Conservation (phyloP, 371 early-diverging fungal genomes). For the Mortierella sp. region DNA sequence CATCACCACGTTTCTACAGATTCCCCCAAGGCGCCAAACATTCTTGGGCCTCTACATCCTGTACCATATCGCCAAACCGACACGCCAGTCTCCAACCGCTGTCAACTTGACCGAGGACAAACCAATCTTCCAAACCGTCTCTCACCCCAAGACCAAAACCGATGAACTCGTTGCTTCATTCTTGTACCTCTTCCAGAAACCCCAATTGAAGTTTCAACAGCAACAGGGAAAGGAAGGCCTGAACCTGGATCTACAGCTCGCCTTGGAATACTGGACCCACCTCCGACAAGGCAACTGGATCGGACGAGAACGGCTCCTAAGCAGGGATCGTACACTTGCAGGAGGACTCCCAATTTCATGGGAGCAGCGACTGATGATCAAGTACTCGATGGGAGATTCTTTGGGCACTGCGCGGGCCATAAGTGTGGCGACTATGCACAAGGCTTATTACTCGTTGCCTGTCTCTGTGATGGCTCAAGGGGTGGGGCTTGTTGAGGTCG, state of each 20-base stretch:
- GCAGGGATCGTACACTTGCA: not conserved
- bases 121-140: constrained; percentile 12
- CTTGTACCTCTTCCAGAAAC: constrained; percentile 24
- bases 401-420: constrained; percentile 19
- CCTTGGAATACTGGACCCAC: constrained; percentile 38
- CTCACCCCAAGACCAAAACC: constrained; percentile 32
- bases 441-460: constrained; percentile 50
- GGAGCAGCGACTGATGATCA: constrained; percentile 42
- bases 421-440: constrained; percentile 44
- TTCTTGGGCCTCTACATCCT: constrained; percentile 48
- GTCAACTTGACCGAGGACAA: not conserved
- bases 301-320: constrained; percentile 37
- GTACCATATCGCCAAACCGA: constrained; percentile 30
- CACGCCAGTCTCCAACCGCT: not conserved
- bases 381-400: constrained; percentile 24
- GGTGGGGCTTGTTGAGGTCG: constrained; percentile 24
- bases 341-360: constrained; percentile 18
- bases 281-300: constrained; percentile 46
- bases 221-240: not conserved
- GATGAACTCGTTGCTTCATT: constrained; percentile 29
- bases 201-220: not conserved
- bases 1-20: not conserved
- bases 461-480: constrained; percentile 26
- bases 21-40: constrained; percentile 33
- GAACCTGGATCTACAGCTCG: constrained; percentile 24